Evolutionary conservation across 305 asterid genomes (phyloP).

Genomic region (Fraxinus baroniana): DNA sequence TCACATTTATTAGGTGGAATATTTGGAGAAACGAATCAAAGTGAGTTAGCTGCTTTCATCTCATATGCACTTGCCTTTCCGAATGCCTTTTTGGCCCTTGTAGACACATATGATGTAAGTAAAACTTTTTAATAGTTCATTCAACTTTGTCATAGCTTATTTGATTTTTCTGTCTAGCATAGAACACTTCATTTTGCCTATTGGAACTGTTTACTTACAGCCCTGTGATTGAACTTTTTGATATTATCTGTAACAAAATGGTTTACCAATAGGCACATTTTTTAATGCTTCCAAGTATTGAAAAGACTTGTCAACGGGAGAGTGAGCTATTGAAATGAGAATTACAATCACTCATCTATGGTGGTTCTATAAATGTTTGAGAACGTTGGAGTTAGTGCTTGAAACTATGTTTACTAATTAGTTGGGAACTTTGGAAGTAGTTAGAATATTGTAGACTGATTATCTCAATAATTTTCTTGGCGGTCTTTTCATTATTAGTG

Average conservation of each 20-base stretch:
- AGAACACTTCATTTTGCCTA: not conserved
- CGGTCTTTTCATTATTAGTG: not conserved
- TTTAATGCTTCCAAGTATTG: not conserved
- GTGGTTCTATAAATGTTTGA: not conserved
- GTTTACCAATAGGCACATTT: conserved; percentile 1
- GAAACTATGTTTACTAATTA: conserved; percentile 3
- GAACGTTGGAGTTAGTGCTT: not conserved
- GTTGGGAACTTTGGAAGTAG: conserved; percentile 5
- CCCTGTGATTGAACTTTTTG: conserved; percentile 16
- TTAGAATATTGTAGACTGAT: not conserved
- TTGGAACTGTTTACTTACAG: not conserved
- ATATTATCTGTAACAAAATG: conserved; percentile 6
- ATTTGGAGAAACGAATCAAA: conserved; percentile 89
- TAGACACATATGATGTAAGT: conserved; percentile 94
- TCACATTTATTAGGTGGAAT: conserved; percentile 57
- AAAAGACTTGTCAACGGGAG: not conserved
- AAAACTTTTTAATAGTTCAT: conserved; percentile 13
- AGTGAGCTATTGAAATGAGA: conserved; percentile 5
- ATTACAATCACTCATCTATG: not conserved
- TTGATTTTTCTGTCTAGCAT: conserved; percentile 8
- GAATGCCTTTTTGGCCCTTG: conserved; percentile 74
- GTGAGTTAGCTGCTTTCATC: conserved; percentile 81
- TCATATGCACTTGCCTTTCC: conserved; percentile 95
- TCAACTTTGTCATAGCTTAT: conserved; percentile 22
- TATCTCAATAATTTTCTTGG: not conserved